A percentile compares a stretch with the other conserved stretches of the same genome.
These are phyloP conservation scores for Babesia bovis DNA, from an alignment of 169 alveolate genomes.

Conservation along the genomic window DNA sequence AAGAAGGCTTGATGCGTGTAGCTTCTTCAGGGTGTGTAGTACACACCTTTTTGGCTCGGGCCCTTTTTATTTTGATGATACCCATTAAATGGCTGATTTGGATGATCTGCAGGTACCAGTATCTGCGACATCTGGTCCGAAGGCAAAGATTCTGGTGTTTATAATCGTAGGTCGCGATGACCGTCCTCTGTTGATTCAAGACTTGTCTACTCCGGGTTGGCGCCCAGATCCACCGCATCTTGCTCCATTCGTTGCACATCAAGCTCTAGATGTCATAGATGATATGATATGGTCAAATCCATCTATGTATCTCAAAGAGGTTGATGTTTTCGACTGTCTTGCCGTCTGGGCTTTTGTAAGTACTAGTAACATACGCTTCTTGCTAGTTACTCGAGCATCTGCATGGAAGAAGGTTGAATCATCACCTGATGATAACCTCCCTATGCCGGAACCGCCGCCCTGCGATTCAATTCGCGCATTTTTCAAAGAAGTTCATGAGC, in stretches of 20 bases:
- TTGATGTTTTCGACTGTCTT: conserved; percentile 83
- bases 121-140: conserved; percentile 11
- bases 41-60: not conserved
- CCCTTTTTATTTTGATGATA: not conserved
- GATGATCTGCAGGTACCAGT: conserved; percentile 12
- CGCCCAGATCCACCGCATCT: conserved; percentile 84
- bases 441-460: conserved; percentile 70
- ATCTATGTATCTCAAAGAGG: conserved; percentile 78
- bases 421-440: conserved; percentile 3
- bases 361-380: conserved; percentile 78
- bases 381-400: conserved; percentile 78
- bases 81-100: conserved; percentile 21
- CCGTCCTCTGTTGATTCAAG: conserved; percentile 85
- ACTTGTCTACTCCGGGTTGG: conserved; percentile 82
- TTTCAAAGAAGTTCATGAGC: conserved; percentile 83
- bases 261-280: conserved; percentile 85
- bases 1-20: conserved; percentile 39
- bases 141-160: conserved; percentile 74
- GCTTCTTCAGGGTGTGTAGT: not conserved
- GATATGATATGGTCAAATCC: conserved; percentile 78
- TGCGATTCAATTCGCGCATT: conserved; percentile 79
- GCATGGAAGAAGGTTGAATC: conserved; percentile 24
- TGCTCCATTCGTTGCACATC: conserved; percentile 85
- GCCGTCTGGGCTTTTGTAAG: conserved; percentile 87
- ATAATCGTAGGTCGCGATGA: conserved; percentile 88